Percentiles rank a stretch among this genome's conserved stretches.
Evolutionary conservation across 306 rosid species (phyloP).

Genomic region (Castanospermum australe): DNA sequence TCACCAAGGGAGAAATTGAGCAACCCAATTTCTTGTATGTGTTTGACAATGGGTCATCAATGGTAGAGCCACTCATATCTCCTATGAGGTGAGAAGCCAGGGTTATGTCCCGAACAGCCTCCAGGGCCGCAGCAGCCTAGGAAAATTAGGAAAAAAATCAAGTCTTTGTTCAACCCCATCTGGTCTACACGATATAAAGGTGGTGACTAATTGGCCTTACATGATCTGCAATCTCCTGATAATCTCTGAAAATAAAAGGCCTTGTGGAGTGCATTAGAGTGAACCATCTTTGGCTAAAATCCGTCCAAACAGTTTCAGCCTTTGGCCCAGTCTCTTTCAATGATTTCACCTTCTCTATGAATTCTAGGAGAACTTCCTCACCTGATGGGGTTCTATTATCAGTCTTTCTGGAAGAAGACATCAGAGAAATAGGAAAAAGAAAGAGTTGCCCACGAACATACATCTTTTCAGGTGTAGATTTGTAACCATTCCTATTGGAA

Average conservation of each 20-base stretch:
- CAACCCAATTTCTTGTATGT: conserved; percentile 61
- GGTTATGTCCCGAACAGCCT: conserved; percentile 68
- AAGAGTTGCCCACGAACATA: not conserved
- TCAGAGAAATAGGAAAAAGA: not conserved
- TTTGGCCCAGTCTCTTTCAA: conserved; percentile 58
- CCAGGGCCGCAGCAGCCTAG: conserved; percentile 78
- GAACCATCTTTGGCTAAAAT: conserved; percentile 91
- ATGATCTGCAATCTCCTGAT: conserved; percentile 79
- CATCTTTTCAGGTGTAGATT: conserved; percentile 69
- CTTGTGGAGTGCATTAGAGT: conserved; percentile 80
- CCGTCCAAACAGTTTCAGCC: conserved; percentile 79
- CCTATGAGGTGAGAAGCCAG: conserved; percentile 73
- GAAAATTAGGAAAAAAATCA: not conserved
- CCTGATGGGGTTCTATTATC: conserved; percentile 41
- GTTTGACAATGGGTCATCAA: conserved; percentile 77
- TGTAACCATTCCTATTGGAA: conserved; percentile 76
- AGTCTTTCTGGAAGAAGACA: not conserved
- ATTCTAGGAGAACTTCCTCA: conserved; percentile 64
- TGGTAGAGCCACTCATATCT: conserved; percentile 73
- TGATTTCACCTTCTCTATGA: conserved; percentile 59
- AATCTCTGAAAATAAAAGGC: conserved; percentile 74
- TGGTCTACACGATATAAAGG: not conserved
- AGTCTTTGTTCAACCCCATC: not conserved
- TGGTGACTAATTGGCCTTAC: conserved; percentile 38
- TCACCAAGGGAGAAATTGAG: conserved; percentile 61